Evolutionary conservation across 2,329 filamentous ascomycete species (phyloP), one percentile per base, ranked within the genome.

Genomic region (Bipolaris oryzae): DNA sequence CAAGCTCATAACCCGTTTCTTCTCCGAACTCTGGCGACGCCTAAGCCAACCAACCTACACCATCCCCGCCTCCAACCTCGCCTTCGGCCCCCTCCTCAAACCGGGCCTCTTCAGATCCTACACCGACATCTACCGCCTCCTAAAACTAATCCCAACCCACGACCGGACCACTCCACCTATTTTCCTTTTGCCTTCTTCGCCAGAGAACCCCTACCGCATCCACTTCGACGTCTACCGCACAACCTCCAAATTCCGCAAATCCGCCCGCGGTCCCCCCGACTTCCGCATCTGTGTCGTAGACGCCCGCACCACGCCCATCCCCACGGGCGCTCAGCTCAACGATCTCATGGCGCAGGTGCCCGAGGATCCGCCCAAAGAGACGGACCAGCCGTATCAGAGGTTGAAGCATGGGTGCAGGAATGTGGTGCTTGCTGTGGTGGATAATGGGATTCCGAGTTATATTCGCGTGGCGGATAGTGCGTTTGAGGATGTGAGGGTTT

Each of bases 361-460:
- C 0, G 85, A 87, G 60, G 84, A 89, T 57, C 85, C 87, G 1
- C 89, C 85, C 0, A 73, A 85, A 71, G 68, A 80, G 73, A 72
- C 76, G 11, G 76, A 78, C 7, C 76, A 83, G 61, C 76, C 93
- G 62, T 95, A 96, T 71, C 85, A 88, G 69, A 87, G 90, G 57
- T 79, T 98, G 61, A 94, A 92, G 76, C 87, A 96, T 69, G 95
- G 92, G 1, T 87, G 89, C 74, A 85, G 91, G 62, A 95, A 91
- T 75, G 90, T 95, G 31, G 81, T 97, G 33, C 74, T 99, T 21
- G 95, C 93, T 0, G 85, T 98, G 2, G 92, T 97, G 33, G 95
- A 98, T 73, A 85, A 92, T 61, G 95, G 95, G 0, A 83, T 98
- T 20, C 89, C 93, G 43, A 98, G 94, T 74, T 98, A 94, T 73